A percentile compares a stretch with the other conserved stretches of the same genome.
These are phyloP conservation scores for Yamadazyma songkhlaensis DNA, from an alignment of 1,139 yeast species.

Conservation along the genomic window DNA sequence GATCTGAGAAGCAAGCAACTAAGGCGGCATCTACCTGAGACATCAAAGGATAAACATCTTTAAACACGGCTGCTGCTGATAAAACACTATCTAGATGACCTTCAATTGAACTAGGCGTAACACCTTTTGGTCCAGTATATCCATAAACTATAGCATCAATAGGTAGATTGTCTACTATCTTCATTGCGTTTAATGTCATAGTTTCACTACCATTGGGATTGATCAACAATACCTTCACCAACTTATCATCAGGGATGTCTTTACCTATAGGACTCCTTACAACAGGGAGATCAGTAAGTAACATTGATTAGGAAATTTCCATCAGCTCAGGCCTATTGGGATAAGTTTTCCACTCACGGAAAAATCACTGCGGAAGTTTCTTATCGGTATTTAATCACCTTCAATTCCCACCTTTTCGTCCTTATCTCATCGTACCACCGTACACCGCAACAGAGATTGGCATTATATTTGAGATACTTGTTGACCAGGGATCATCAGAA, in stretches of 20 bases:
- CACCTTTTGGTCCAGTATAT: constrained; percentile 9
- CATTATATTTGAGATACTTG: no score
- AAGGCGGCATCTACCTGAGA: constrained; percentile 10
- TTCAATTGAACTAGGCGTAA: constrained; percentile 9
- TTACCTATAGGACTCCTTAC: background rate
- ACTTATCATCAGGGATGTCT: constrained; percentile 1
- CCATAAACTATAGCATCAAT: constrained; percentile 10
- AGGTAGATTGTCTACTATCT: constrained; percentile 7
- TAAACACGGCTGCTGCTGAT: constrained; percentile 8
- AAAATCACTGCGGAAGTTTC: background rate
- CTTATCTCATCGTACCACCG: no score
- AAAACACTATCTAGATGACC: constrained; percentile 12
- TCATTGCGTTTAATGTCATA: constrained; percentile 10
- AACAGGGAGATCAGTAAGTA: background rate
- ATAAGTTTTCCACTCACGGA: background rate
- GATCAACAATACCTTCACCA: constrained; percentile 8
- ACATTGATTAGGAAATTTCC: background rate
- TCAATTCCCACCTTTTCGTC: no score
- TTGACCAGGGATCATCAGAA: no score
- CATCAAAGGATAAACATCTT: constrained; percentile 9
- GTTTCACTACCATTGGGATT: constrained; percentile 10
- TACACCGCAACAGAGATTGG: no score
- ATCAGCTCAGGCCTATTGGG: no score
- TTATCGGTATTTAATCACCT: no score
- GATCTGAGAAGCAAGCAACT: constrained; percentile 13